Base-by-base conservation (phyloP, 441 rosid species). In the Euphorbia schlechtendalii region DNA sequence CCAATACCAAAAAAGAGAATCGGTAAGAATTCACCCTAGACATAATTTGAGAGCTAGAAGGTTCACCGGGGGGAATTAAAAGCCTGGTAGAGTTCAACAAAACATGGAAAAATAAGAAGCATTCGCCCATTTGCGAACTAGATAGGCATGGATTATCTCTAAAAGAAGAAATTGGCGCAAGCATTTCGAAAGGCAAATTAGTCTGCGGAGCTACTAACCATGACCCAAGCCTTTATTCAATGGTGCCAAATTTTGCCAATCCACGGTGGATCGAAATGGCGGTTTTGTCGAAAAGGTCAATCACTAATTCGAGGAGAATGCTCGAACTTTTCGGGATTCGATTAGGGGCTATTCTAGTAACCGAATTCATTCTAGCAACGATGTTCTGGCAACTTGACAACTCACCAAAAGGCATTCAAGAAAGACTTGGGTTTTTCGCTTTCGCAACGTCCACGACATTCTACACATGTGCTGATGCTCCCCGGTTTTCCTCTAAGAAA, bases 401-500 rank as follows among this genome's bases (percentile, higher is more conserved):
- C 54, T 87, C 96, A 5, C 96, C 96, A 0, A 87, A 81, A 79
- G 96, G 96, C 0, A 80, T 81, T 0, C 90, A 82, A 69, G 96
- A 90, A 56, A 65, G 96, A 18, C 13, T 90, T 30, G 96, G 95
- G 1, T 86, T 90, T 68, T 80, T 90, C 73, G 96, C 96, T 0
- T 90, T 89, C 64, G 96, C 92, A 2, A 87, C 87, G 94, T 89
- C 96, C 0, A 89, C 96, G 0, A 89, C 90, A 21, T 90, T 83
- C 80, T 90, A 87, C 83, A 84, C 95, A 0, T 90, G 96, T 67
- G 89, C 92, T 1, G 95, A 90, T 6, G 90, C 96, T 0, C 30
- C 0, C 95, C 96, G 0, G 92, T 86, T 2, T 90, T 90, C 24
- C 86, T 90, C 58, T 92, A 87, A 66, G 92, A 90, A 57, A 72